A percentile compares a stretch with the other conserved stretches of the same genome.
Conservation (phyloP, 805 yeast genomes). For the Ogataea methanolica region DNA sequence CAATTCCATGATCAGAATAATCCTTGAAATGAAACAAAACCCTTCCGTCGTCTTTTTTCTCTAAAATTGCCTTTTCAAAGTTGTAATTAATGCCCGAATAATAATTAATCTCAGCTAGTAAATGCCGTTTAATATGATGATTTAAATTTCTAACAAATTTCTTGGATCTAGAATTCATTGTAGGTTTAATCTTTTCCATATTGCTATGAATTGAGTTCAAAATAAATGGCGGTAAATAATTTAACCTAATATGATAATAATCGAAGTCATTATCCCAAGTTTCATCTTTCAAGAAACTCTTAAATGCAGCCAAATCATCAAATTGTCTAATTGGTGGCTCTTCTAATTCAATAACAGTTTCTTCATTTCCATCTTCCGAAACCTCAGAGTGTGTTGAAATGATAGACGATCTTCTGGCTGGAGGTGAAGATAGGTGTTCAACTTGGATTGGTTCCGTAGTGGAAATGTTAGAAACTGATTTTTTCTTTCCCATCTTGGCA, state of each 20-base stretch:
- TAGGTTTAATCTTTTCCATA: slow-evolving; percentile 63
- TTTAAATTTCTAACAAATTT: slow-evolving; percentile 66
- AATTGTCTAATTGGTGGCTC: slow-evolving; percentile 33
- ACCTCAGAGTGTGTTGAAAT: slow-evolving; percentile 2
- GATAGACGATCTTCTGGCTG: slow-evolving; percentile 15
- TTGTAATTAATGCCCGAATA: slow-evolving; percentile 44
- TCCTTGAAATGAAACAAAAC: slow-evolving; percentile 60
- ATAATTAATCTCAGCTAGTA: slow-evolving; percentile 54
- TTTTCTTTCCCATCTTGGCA: slow-evolving; percentile 15
- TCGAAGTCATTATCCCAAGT: slow-evolving; percentile 24
- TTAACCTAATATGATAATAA: slow-evolving; percentile 16
- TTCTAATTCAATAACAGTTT: slow-evolving; percentile 3
- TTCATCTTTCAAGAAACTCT: slow-evolving; percentile 58
- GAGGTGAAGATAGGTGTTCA: slow-evolving; percentile 22
- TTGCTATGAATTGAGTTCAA: slow-evolving; percentile 59
- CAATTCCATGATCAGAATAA: slow-evolving; percentile 47
- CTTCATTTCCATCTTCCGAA: slow-evolving; percentile 5
- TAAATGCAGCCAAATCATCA: slow-evolving; percentile 59
- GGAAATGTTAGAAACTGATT: slow-evolving; percentile 12
- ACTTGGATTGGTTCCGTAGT: slow-evolving; percentile 29
- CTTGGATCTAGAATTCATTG: slow-evolving; percentile 62
- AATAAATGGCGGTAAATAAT: slow-evolving; percentile 46
- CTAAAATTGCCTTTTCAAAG: slow-evolving; percentile 40
- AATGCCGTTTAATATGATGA: slow-evolving; percentile 66
- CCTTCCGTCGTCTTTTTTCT: slow-evolving; percentile 39